These are phyloP conservation scores for Triangularia setosa DNA, from an alignment of 2,329 filamentous ascomycete species.

Conservation along the genomic window DNA sequence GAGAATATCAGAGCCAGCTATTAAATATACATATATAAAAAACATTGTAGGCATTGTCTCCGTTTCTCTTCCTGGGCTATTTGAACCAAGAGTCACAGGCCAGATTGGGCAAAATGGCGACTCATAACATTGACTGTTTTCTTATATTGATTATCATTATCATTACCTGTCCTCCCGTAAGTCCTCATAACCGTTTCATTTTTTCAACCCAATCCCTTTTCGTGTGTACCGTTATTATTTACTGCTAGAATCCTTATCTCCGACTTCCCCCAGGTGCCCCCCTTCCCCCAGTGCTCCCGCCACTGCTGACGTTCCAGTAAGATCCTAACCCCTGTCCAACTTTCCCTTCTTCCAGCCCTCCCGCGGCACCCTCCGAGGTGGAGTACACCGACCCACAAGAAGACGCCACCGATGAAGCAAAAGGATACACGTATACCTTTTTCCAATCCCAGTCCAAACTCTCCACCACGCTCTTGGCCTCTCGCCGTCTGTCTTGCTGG, in stretches of 20 bases:
- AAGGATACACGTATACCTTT: conserved; percentile 6
- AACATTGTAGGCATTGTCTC: too few relatives aligned
- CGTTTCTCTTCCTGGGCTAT: too few relatives aligned
- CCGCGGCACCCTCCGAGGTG: background rate
- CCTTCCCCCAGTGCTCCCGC: background rate
- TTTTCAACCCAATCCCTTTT: too few relatives aligned
- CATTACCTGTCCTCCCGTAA: background rate
- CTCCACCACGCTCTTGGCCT: background rate
- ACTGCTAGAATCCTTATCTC: background rate
- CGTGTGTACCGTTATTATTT: background rate
- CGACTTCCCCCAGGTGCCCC: background rate
- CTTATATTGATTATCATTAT: background rate
- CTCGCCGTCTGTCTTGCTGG: background rate
- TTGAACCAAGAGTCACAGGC: too few relatives aligned
- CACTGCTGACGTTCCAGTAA: background rate
- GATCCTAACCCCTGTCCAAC: background rate
- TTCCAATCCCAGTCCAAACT: conserved; percentile 5
- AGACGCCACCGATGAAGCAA: background rate
- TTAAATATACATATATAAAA: too few relatives aligned
- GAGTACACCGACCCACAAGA: background rate
- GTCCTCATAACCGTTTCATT: too few relatives aligned
- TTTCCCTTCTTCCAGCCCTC: background rate
- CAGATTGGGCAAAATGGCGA: too few relatives aligned
- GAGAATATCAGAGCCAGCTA: too few relatives aligned
- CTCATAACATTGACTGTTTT: too few relatives aligned